Base-by-base conservation (phyloP, 2,329 filamentous ascomycete genomes). In the Emmonsia crescens region DNA sequence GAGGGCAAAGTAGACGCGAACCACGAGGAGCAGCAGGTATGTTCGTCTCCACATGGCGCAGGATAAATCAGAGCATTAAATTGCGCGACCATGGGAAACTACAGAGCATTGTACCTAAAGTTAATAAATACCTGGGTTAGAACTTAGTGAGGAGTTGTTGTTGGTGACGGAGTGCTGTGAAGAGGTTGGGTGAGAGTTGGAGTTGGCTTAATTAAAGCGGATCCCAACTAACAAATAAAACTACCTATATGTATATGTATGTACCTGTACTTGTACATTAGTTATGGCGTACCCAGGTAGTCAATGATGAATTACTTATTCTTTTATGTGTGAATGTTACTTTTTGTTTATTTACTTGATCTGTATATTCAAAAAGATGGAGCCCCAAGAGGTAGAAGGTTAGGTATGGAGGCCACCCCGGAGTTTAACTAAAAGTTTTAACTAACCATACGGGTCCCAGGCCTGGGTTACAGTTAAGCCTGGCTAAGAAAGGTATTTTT, bases 1-100 rank as follows among this genome's bases (percentile, higher is more conserved):
- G 66, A 97, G 79, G 64, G 94, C 93, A 74, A 97, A 93, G 83
- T 93, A 97, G 71, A 97, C 82, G 75, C 94, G 88, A 70, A 96
- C 85, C 68, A 94, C 80, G 70, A 96, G 82, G 69, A 99, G 82
- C 61, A 95, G 78, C 65, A 97, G 81, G 77, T 96, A 96, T 65
- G 87, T 84, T 76, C 92, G 87, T 80, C 92, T 86, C 91, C 91
- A 96, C 93, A 96, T 96, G 14, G 38, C 55, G 40, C 36, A 57
- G 55, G 55, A 57, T 46, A 38, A 38, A 29, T 57, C 38, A 57
- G 24, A 38, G 36, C 21, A 38, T 57, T 24, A 31, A 29, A 27
- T 31, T 29, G 55, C 38, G 38, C 38, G 27, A 44, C 21, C 55
- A 42, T 42, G 27, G 55, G 40, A 16, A 2, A 21, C 4, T 27